phyloP scores from a whole-genome alignment of 352 stramenopile genomes.

The Albugo laibachii region DNA sequence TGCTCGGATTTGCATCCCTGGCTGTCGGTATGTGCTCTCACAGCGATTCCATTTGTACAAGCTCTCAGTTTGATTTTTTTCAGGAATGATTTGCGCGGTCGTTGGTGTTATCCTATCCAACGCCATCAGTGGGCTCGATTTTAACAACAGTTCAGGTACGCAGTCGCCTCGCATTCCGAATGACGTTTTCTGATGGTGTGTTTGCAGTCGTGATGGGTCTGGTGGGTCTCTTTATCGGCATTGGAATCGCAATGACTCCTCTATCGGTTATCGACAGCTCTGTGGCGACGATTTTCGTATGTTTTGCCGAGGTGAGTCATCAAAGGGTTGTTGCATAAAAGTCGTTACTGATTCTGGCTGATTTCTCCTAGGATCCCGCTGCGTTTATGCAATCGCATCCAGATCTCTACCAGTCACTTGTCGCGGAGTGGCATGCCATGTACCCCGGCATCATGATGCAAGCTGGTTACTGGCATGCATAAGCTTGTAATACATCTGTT shows the following conservation, averaged over 20 bases:
- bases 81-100: slow-evolving; percentile 53
- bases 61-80: not conserved
- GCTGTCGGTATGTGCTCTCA: slow-evolving; percentile 28
- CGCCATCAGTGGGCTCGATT: slow-evolving; percentile 23
- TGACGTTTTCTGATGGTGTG: not conserved
- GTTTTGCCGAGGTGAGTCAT: slow-evolving; percentile 77
- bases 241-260: slow-evolving; percentile 76
- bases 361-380: slow-evolving; percentile 26
- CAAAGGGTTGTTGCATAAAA: not conserved
- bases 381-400: slow-evolving; percentile 65
- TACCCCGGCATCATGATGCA: slow-evolving; percentile 81
- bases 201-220: slow-evolving; percentile 36
- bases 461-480: slow-evolving; percentile 61
- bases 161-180: not conserved
- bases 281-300: slow-evolving; percentile 92
- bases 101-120: slow-evolving; percentile 29
- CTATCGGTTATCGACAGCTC: slow-evolving; percentile 86
- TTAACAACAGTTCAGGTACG: slow-evolving; percentile 46
- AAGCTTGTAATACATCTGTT: slow-evolving; percentile 1
- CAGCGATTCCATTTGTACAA: not conserved
- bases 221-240: slow-evolving; percentile 77
- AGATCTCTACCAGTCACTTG: slow-evolving; percentile 61
- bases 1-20: slow-evolving; percentile 80
- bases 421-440: slow-evolving; percentile 76
- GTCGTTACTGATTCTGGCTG: not conserved